phyloP scores from a whole-genome alignment of 495 filamentous ascomycete genomes.

The Aspergillus ellipticus region DNA sequence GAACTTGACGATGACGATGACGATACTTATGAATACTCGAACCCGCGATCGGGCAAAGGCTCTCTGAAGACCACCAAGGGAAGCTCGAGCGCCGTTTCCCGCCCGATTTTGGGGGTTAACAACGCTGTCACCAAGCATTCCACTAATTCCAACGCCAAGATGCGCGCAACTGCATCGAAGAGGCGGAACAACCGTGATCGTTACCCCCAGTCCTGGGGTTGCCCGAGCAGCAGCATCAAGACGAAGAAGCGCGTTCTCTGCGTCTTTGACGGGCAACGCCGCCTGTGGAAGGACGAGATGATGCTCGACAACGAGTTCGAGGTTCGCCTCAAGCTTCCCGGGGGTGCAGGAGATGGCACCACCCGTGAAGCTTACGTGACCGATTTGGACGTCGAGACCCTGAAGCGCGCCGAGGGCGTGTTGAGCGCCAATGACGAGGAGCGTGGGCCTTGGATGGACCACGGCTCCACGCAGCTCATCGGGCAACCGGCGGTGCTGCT shows the following conservation, averaged over 20 bases:
- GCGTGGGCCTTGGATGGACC: slow-evolving; percentile 73
- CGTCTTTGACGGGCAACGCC: slow-evolving; percentile 84
- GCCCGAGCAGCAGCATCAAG: slow-evolving; percentile 83
- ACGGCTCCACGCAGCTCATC: slow-evolving; percentile 32
- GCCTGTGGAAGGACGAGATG: slow-evolving; percentile 98
- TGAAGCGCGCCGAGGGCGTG: slow-evolving; percentile 82
- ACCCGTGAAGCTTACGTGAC: slow-evolving; percentile 70
- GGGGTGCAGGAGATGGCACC: slow-evolving; percentile 57
- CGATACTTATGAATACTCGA: slow-evolving; percentile 50
- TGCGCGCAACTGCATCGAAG: slow-evolving; percentile 54
- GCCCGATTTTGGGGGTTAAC: slow-evolving; percentile 46
- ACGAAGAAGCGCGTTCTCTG: slow-evolving; percentile 95
- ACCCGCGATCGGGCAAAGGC: slow-evolving; percentile 48
- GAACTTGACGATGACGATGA: slow-evolving; percentile 61
- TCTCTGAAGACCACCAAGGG: slow-evolving; percentile 37
- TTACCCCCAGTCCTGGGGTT: slow-evolving; percentile 91
- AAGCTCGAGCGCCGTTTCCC: slow-evolving; percentile 33
- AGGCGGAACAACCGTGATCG: slow-evolving; percentile 83
- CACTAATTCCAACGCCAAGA: slow-evolving; percentile 26
- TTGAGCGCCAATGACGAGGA: slow-evolving; percentile 73
- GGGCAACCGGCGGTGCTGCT: slow-evolving; percentile 36
- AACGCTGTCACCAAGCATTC: slow-evolving; percentile 45
- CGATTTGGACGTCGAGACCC: slow-evolving; percentile 86
- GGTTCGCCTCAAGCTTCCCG: slow-evolving; percentile 74
- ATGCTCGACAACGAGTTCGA: slow-evolving; percentile 95